Evolutionary conservation across 257 asterid species (phyloP).

Genomic region (Dorcoceras hygrometricum): DNA sequence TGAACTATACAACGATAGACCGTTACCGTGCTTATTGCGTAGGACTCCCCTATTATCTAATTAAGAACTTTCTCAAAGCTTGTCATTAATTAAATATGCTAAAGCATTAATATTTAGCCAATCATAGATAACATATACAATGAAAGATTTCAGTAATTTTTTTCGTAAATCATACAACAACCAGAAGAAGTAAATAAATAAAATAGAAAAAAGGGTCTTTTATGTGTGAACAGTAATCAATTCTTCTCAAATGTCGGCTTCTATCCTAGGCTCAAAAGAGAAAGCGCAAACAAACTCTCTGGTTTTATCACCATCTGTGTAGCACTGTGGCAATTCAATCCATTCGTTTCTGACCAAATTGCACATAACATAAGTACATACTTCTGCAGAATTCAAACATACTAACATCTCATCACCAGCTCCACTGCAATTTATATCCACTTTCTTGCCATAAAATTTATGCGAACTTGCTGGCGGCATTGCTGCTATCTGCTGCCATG

Average conservation of each 20-base stretch:
- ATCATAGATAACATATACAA: background rate
- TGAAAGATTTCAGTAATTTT: background rate
- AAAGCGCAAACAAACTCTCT: conserved; percentile 62
- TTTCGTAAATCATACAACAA: background rate
- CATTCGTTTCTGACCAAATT: conserved; percentile 58
- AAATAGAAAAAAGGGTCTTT: no score
- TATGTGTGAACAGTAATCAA: background rate
- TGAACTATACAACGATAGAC: no score
- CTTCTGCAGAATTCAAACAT: conserved; percentile 50
- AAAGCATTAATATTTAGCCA: background rate
- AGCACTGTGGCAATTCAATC: conserved; percentile 53
- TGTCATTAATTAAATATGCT: background rate
- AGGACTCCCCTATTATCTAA: background rate
- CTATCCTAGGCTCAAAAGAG: conserved; percentile 85
- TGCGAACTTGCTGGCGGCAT: conserved; percentile 79
- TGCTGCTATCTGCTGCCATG: conserved; percentile 65
- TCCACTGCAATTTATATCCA: conserved; percentile 75
- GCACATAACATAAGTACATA: conserved; percentile 56
- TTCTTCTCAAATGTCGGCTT: conserved; percentile 38
- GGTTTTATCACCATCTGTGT: conserved; percentile 24
- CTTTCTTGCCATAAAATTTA: conserved; percentile 56
- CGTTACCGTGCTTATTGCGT: background rate
- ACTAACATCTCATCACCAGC: conserved; percentile 48
- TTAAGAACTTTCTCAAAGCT: background rate
- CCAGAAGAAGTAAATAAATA: background rate